Base-by-base conservation (phyloP, 805 yeast genomes). In the Yarrowia phangngaensis region DNA sequence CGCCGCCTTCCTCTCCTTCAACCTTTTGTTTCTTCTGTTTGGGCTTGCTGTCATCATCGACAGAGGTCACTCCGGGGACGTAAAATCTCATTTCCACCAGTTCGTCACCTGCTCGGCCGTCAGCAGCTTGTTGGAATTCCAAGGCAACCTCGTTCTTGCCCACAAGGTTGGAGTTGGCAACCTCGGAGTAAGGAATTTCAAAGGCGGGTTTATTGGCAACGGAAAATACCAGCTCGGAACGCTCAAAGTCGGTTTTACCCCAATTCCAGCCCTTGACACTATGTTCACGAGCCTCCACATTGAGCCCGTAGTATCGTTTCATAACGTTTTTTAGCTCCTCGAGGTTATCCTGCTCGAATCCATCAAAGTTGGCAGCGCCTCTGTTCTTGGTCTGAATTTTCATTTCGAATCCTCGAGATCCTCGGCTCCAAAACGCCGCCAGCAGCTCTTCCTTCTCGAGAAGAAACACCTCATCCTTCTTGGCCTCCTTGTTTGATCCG, bases 251-350 rank as follows among this genome's bases (percentile, higher is more conserved):
- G 12, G 90, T 74, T 55, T 82, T 80, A 49, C 99, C 99, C 98
- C 98, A 92, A 67, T 92, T 92, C 98, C 98, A 92, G 23, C 99
- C 99, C 69, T 96, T 78, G 55, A 92, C 70, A 4, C 96, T 84
- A 66, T 92, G 98, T 59, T 90, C 97, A 59, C 74, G 79, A 54
- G 76, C 82, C 58, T 92, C 97, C 52, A 92, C 72, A 50, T 76
- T 76, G 32, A 85, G 70, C 50, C 71, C 72, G 65, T 88, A 86
- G 60, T 83, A 76, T 56, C 88, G 73, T 61, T 84, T 88, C 56
- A 92, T 71, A 56, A 89, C 95, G 60, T 77, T 83, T 65, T 89
- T 90, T 60, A 92, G 70, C 53, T 82, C 73, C 52, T 79, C 78
- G 60, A 85, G 82, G 61, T 90, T 96, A 19, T 62, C 88, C 24